Evolutionary conservation across 2,329 filamentous ascomycete species (phyloP).

Genomic region (Fusarium sp.): DNA sequence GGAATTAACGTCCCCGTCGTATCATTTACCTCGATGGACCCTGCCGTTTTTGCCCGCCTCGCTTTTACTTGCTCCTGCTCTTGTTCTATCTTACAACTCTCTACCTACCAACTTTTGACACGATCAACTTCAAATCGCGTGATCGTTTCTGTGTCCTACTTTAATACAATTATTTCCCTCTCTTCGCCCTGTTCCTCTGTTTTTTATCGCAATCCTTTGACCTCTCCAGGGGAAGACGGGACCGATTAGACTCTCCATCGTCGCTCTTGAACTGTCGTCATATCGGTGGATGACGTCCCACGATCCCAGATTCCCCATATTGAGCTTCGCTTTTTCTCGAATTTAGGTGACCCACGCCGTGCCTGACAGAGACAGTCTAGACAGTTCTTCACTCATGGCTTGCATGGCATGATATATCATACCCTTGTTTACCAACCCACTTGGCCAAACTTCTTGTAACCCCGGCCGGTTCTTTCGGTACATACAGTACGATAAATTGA

Average conservation of each 20-base stretch:
- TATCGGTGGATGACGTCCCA: conserved; percentile 46
- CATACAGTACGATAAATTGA: conserved; percentile 6
- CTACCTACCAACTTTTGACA: not conserved
- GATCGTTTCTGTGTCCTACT: not conserved
- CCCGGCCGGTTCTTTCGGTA: conserved; percentile 10
- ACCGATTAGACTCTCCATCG: conserved; percentile 29
- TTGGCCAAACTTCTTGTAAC: conserved; percentile 24
- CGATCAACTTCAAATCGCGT: not conserved
- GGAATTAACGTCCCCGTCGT: conserved; percentile 30
- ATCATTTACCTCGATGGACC: conserved; percentile 39
- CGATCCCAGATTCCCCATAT: conserved; percentile 43
- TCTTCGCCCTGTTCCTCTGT: not conserved
- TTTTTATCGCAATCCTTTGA: not conserved
- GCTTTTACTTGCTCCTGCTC: not conserved
- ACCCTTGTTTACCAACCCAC: conserved; percentile 22
- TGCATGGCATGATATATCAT: conserved; percentile 43
- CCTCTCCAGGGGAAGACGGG: conserved; percentile 19
- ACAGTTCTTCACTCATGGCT: conserved; percentile 5
- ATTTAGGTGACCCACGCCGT: conserved; percentile 35
- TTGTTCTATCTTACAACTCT: conserved; percentile 5
- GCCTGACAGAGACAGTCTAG: conserved; percentile 27
- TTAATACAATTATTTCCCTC: not conserved
- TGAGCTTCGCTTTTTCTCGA: conserved; percentile 15
- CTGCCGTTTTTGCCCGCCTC: conserved; percentile 29
- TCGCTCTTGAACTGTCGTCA: conserved; percentile 38